Conservation (phyloP, 805 yeast species). For the Kluyveromyces nonfermentans region DNA sequence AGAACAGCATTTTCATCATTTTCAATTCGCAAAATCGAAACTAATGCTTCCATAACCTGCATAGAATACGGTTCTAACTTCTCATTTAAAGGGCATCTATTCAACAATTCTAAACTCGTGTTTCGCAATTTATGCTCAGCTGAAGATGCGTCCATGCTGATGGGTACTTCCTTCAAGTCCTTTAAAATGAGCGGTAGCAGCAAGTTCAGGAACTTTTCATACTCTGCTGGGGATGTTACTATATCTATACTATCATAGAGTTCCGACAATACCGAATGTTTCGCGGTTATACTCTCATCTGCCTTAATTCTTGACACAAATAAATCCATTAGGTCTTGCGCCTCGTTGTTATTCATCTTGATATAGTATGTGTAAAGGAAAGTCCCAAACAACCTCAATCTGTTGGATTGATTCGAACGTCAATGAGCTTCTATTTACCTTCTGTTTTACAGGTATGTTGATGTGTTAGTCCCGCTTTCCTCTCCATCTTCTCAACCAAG, state of each 20-base stretch:
- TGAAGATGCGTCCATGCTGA: constrained; percentile 56
- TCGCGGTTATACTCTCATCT: constrained; percentile 48
- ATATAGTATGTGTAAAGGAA: background rate
- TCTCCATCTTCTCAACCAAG: background rate
- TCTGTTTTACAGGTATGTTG: too few species aligned
- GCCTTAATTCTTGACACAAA: constrained; percentile 54
- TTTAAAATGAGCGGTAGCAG: constrained; percentile 62
- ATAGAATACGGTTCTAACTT: constrained; percentile 62
- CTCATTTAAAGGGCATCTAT: constrained; percentile 76
- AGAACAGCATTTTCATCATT: constrained; percentile 94
- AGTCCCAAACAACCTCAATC: background rate
- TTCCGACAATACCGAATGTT: constrained; percentile 67
- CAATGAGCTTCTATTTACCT: background rate
- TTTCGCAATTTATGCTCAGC: constrained; percentile 73
- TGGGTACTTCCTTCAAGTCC: constrained; percentile 57
- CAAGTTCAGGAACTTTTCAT: constrained; percentile 61
- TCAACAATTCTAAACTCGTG: constrained; percentile 66
- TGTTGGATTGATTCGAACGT: background rate
- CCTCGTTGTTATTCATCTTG: background rate
- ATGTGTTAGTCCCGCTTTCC: background rate
- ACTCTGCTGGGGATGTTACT: constrained; percentile 72
- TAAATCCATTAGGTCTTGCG: constrained; percentile 46
- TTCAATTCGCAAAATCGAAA: constrained; percentile 55
- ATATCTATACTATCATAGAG: constrained; percentile 80
- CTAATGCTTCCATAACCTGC: constrained; percentile 47